Percentiles rank a stretch among this genome's conserved stretches.
Evolutionary conservation across 805 yeast species (phyloP).

Genomic region (Candida orba): DNA sequence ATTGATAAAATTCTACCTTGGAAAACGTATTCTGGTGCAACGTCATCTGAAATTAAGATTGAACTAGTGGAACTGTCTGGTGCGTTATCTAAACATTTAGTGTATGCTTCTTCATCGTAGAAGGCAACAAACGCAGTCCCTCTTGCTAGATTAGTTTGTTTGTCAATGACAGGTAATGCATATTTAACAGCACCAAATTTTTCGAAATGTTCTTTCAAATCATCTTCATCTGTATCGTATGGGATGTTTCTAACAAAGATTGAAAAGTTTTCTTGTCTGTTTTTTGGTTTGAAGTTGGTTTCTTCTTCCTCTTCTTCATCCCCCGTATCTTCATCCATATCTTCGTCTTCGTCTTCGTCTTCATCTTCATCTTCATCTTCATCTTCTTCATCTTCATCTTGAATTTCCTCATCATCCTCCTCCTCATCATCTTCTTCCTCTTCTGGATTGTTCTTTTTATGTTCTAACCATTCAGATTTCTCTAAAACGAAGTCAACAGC

Average conservation of each 20-base stretch:
- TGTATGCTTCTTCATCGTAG: slow-evolving; percentile 49
- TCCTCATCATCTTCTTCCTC: slow-evolving; percentile 26
- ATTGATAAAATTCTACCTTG: slow-evolving; percentile 88
- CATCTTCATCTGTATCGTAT: slow-evolving; percentile 83
- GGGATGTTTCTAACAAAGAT: slow-evolving; percentile 90
- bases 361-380: slow-evolving; percentile 22
- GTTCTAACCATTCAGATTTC: slow-evolving; percentile 72
- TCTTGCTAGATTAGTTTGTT: slow-evolving; percentile 74
- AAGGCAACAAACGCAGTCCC: slow-evolving; percentile 97
- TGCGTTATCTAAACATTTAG: slow-evolving; percentile 66
- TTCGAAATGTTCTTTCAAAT: slow-evolving; percentile 66
- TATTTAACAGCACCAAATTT: slow-evolving; percentile 84
- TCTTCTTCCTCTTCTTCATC: slow-evolving; percentile 26
- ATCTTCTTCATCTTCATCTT: slow-evolving; percentile 24
- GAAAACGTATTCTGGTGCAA: slow-evolving; percentile 78
- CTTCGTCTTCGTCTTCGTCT: slow-evolving; percentile 23
- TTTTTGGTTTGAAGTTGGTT: slow-evolving; percentile 30
- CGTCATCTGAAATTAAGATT: slow-evolving; percentile 85
- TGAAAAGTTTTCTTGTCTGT: slow-evolving; percentile 63
- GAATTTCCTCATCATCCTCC: slow-evolving; percentile 21
- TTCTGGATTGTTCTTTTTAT: slow-evolving; percentile 34
- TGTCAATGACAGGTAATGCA: slow-evolving; percentile 90
- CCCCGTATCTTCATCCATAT: slow-evolving; percentile 27
- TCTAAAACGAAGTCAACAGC: slow-evolving; percentile 93
- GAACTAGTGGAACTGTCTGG: slow-evolving; percentile 63